Conservation (phyloP, 805 yeast species). For the Metschnikowia drakensbergensis region DNA sequence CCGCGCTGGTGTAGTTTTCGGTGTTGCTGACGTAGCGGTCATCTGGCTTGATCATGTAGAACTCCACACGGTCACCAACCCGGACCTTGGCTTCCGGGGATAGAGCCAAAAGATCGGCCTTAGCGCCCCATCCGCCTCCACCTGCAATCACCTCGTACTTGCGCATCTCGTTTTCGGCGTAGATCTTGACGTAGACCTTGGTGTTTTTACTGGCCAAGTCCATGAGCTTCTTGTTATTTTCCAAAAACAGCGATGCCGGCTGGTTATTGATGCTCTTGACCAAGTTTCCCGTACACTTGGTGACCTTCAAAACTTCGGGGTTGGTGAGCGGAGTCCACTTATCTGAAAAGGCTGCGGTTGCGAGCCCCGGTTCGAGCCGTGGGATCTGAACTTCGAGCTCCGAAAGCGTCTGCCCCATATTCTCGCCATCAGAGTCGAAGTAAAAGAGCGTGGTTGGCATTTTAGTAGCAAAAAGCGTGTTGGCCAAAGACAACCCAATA, state of each 20-base stretch:
- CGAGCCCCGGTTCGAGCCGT: constrained; percentile 9
- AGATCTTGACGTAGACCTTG: constrained; percentile 36
- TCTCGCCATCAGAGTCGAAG: constrained; percentile 20
- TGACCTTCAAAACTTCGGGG: constrained; percentile 36
- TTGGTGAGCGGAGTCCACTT: constrained; percentile 32
- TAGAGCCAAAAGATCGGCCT: constrained; percentile 60
- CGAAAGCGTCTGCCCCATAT: constrained; percentile 29
- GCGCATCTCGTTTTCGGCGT: constrained; percentile 8
- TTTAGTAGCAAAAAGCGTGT: constrained; percentile 37
- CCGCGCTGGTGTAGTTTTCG: neutral
- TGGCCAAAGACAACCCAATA: constrained; percentile 32
- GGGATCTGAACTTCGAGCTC: constrained; percentile 27
- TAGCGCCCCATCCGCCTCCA: constrained; percentile 74
- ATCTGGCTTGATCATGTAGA: constrained; percentile 42
- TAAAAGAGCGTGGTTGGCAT: constrained; percentile 35
- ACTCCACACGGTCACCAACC: constrained; percentile 46
- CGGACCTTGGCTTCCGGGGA: constrained; percentile 51
- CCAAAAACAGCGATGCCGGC: constrained; percentile 58
- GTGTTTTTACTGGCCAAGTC: constrained; percentile 40
- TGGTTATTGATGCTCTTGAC: constrained; percentile 50
- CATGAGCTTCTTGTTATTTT: constrained; percentile 40
- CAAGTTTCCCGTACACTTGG: constrained; percentile 54
- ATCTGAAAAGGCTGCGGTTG: constrained; percentile 19
- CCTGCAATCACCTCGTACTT: constrained; percentile 62
- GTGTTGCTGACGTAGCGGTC: constrained; percentile 18